Conservation (phyloP, 495 filamentous ascomycete genomes). For the Penicillium cataractarum region DNA sequence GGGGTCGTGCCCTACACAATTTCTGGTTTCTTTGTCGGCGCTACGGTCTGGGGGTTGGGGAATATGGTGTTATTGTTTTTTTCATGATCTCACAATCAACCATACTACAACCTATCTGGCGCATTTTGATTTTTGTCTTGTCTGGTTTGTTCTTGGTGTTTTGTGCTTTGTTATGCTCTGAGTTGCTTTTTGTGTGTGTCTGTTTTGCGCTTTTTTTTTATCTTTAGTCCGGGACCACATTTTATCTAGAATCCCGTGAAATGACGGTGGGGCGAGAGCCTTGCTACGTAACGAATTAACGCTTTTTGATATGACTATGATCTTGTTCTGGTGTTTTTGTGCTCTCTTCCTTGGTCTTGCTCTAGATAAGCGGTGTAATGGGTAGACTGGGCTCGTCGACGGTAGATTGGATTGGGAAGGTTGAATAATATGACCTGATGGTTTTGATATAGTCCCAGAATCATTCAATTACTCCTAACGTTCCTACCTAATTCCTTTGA, state of each 20-base stretch:
- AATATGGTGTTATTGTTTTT: conserved; percentile 7
- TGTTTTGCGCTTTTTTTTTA: conserved; percentile 1
- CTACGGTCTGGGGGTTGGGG: conserved; percentile 14
- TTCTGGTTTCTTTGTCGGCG: conserved; percentile 19
- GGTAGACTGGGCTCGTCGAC: background rate
- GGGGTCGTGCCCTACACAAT: background rate
- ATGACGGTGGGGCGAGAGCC: conserved; percentile 5
- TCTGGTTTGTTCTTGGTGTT: conserved; percentile 4
- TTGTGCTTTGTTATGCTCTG: background rate
- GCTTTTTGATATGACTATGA: conserved; percentile 15
- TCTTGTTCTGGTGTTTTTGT: conserved; percentile 1
- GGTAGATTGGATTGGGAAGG: background rate
- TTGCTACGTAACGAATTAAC: conserved; percentile 16
- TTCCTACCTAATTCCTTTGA: background rate
- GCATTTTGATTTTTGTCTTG: conserved; percentile 2
- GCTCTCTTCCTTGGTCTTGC: background rate
- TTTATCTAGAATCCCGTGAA: conserved; percentile 24
- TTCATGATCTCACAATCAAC: conserved; percentile 8
- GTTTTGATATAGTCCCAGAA: background rate
- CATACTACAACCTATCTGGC: conserved; percentile 21
- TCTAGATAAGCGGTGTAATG: background rate
- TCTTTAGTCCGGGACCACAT: conserved; percentile 7
- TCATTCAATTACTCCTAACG: background rate
- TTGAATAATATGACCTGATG: background rate
- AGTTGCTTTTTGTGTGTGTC: background rate